Evolutionary conservation across 768 basidiomycete genomes (phyloP).

Genomic region (Ramaria sp.): DNA sequence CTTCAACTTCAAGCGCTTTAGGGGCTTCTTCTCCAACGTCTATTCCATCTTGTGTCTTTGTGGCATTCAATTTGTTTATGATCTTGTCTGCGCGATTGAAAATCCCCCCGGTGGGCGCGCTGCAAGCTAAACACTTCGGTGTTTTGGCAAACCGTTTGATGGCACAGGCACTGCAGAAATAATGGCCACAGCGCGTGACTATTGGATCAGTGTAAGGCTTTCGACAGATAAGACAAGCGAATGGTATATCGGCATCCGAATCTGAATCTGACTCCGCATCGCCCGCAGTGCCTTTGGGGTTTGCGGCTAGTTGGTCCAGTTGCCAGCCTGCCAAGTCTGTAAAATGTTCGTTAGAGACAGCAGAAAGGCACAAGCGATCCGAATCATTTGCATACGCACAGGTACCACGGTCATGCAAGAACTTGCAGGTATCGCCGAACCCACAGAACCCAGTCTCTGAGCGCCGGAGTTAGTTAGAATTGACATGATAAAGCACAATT

Average conservation of each 20-base stretch:
- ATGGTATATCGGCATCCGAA: conserved; percentile 79
- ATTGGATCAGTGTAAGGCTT: conserved; percentile 92
- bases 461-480: conserved; percentile 3
- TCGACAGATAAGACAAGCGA: conserved; percentile 96
- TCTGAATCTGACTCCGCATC: conserved; percentile 45
- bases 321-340: conserved; percentile 97
- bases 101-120: conserved; percentile 86
- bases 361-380: neutral
- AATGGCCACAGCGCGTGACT: conserved; percentile 93
- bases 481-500: conserved; percentile 4
- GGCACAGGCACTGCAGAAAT: conserved; percentile 91
- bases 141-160: conserved; percentile 92
- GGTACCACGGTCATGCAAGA: conserved; percentile 94
- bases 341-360: conserved; percentile 14
- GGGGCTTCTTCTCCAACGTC: conserved; percentile 24
- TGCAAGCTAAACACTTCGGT: conserved; percentile 92
- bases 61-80: conserved; percentile 75
- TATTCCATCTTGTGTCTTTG: conserved; percentile 36
- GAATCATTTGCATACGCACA: conserved; percentile 44
- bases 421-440: conserved; percentile 98
- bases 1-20: conserved; percentile 17
- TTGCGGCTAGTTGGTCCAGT: conserved; percentile 85
- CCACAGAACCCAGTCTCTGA: conserved; percentile 98
- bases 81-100: conserved; percentile 95
- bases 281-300: conserved; percentile 45